Percentiles rank a stretch among this genome's conserved stretches.
Conservation (phyloP, 352 stramenopile species). For the Globisporangium ultimum region DNA sequence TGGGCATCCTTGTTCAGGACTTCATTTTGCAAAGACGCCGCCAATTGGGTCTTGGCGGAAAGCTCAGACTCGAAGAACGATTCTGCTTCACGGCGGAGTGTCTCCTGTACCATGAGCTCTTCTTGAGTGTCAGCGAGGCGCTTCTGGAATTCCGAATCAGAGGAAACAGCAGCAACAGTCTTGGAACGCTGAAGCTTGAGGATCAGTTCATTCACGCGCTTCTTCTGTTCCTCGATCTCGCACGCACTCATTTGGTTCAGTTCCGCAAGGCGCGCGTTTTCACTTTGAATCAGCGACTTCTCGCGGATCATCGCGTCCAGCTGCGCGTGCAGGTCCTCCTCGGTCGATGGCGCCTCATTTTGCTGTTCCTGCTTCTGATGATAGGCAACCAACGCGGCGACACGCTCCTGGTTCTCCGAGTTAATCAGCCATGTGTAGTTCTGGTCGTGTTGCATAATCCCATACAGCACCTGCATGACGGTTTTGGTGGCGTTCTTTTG, state of each 20-base stretch:
- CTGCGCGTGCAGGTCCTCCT: slow-evolving; percentile 50
- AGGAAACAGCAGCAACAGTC: background rate
- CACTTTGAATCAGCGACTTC: slow-evolving; percentile 55
- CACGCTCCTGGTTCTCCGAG: slow-evolving; percentile 37
- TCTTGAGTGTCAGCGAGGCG: slow-evolving; percentile 36
- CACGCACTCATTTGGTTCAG: slow-evolving; percentile 28
- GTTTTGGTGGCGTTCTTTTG: slow-evolving; percentile 35
- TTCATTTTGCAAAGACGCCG: slow-evolving; percentile 38
- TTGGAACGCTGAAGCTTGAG: slow-evolving; percentile 12
- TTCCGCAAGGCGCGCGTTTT: slow-evolving; percentile 45
- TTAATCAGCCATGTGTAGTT: slow-evolving; percentile 59
- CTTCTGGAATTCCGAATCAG: slow-evolving; percentile 26
- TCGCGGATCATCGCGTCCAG: slow-evolving; percentile 57
- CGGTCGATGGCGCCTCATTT: slow-evolving; percentile 14
- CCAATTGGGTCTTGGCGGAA: slow-evolving; percentile 29
- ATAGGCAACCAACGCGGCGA: slow-evolving; percentile 51
- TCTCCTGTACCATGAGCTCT: slow-evolving; percentile 37
- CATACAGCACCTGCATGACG: slow-evolving; percentile 60
- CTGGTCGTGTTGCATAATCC: slow-evolving; percentile 56
- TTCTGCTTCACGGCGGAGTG: slow-evolving; percentile 47
- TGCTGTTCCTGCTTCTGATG: slow-evolving; percentile 29
- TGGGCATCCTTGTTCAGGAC: slow-evolving; percentile 9
- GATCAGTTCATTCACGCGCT: slow-evolving; percentile 12
- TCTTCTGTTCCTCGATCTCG: slow-evolving; percentile 28
- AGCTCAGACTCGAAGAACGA: slow-evolving; percentile 41